phyloP scores from a whole-genome alignment of 805 yeast species.

The Zygoascus tannicola region DNA sequence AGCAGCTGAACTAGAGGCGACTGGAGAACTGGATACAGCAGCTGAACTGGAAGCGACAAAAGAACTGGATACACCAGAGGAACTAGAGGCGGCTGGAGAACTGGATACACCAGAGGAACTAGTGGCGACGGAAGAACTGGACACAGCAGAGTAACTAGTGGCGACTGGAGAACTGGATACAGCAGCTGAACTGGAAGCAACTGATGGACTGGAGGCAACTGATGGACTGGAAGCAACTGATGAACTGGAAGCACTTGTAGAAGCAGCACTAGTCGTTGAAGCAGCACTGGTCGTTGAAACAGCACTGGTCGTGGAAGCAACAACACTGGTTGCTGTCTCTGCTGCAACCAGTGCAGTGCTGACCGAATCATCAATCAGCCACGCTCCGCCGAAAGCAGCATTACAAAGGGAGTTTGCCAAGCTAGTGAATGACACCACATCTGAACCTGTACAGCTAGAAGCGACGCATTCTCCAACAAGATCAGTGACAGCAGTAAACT shows the following conservation, averaged over 20 bases:
- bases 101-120: neutral
- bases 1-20: no score
- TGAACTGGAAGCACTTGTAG: neutral
- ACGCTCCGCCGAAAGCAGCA: constrained; percentile 34
- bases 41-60: constrained; percentile 6
- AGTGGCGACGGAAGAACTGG: neutral
- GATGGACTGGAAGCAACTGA: constrained; percentile 1
- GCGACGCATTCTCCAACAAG: constrained; percentile 37
- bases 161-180: no score
- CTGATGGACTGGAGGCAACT: constrained; percentile 2
- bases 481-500: constrained; percentile 41
- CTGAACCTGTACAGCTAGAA: constrained; percentile 30
- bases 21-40: no score
- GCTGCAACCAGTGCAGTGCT: constrained; percentile 28
- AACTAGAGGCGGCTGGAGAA: constrained; percentile 2
- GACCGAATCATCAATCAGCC: constrained; percentile 39
- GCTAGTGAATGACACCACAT: constrained; percentile 32
- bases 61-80: constrained; percentile 6
- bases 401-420: constrained; percentile 37
- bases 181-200: constrained; percentile 1
- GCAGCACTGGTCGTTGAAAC: constrained; percentile 29
- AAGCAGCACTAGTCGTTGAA: constrained; percentile 4
- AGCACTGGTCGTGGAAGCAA: constrained; percentile 16
- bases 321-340: constrained; percentile 10
- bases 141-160: no score